Evolutionary conservation across 768 basidiomycete genomes (phyloP), one percentile per base, ranked within the genome.

Genomic region (Coprinopsis marcescibilis): DNA sequence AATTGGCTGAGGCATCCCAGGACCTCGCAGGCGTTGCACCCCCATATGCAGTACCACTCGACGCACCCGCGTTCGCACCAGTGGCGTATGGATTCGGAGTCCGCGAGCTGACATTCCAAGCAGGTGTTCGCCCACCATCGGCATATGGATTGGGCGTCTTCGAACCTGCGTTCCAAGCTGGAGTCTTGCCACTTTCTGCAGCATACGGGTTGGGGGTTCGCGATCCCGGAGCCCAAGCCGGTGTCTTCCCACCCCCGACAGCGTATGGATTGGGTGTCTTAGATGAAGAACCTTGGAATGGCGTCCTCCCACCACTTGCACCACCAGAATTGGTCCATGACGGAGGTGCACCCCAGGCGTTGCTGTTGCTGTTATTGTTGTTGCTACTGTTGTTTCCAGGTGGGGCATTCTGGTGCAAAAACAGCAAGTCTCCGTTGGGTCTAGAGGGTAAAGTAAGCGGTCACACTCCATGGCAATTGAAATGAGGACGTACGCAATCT

Each of bases 21-120:
- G 30, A 57, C 59, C 65, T 57, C 26, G 58, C 67, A 52, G 74
- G 76, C 29, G 76, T 75, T 21, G 73, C 70, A 45, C 70, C 76
- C 17, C 72, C 75, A 66, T 72, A 75, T 33, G 57, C 56, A 41
- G 60, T 60, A 55, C 56, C 63, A 51, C 66, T 36, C 62, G 24
- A 6, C 14, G 36, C 40, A 25, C 65, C 63, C 40, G 65, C 63
- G 35, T 57, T 60, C 14, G 64, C 57, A 50, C 75, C 70, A 45
- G 74, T 76, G 0, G 78, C 77, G 23, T 87, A 84, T 1, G 85
- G 83, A 60, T 87, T 89, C 3, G 87, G 85, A 2, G 87, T 88
- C 45, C 77, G 67, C 23, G 79, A 76, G 33, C 69, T 67, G 6
- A 73, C 73, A 50, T 70, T 76, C 75, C 82, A 84, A 13, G 82